A percentile compares a stretch with the other conserved stretches of the same genome.
phyloP scores from a whole-genome alignment of 345 rosid genomes.

The Raphanus sativus region DNA sequence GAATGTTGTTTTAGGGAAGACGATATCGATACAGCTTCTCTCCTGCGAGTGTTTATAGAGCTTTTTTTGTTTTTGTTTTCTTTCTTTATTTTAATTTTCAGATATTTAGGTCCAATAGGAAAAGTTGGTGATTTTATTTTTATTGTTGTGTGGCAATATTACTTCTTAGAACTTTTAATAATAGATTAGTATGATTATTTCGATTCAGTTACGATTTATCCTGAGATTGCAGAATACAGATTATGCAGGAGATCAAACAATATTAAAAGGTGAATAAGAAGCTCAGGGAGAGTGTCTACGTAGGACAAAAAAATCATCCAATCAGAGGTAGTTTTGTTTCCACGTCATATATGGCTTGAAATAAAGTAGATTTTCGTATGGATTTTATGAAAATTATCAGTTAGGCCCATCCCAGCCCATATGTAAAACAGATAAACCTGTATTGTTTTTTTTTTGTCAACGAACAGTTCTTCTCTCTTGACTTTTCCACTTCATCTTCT shows the following conservation, averaged over 20 bases:
- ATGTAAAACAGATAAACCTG: too few relatives aligned
- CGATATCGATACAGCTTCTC: slow-evolving; percentile 14
- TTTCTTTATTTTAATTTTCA: background rate
- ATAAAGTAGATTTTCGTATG: too few relatives aligned
- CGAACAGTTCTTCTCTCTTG: too few relatives aligned
- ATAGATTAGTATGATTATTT: background rate
- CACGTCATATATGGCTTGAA: too few relatives aligned
- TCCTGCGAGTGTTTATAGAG: slow-evolving; percentile 30
- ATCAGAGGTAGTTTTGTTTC: too few relatives aligned
- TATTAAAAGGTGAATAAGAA: too few relatives aligned
- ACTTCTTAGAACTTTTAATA: background rate
- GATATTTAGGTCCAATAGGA: slow-evolving; percentile 25
- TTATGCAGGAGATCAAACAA: background rate
- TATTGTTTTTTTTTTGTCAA: too few relatives aligned
- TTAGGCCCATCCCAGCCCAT: too few relatives aligned
- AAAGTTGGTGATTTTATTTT: slow-evolving; percentile 8
- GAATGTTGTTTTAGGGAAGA: slow-evolving; percentile 19
- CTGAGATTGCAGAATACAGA: background rate
- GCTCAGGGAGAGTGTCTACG: too few relatives aligned
- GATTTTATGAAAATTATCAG: too few relatives aligned
- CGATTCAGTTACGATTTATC: slow-evolving; percentile 4
- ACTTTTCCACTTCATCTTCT: too few relatives aligned
- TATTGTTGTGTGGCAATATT: slow-evolving; percentile 4
- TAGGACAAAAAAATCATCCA: too few relatives aligned
- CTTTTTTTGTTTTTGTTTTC: background rate